A percentile compares a stretch with the other conserved stretches of the same genome.
These are phyloP conservation scores for Medakamo hakoo DNA, from an alignment of 139 green algal genomes.

Conservation along the genomic window DNA sequence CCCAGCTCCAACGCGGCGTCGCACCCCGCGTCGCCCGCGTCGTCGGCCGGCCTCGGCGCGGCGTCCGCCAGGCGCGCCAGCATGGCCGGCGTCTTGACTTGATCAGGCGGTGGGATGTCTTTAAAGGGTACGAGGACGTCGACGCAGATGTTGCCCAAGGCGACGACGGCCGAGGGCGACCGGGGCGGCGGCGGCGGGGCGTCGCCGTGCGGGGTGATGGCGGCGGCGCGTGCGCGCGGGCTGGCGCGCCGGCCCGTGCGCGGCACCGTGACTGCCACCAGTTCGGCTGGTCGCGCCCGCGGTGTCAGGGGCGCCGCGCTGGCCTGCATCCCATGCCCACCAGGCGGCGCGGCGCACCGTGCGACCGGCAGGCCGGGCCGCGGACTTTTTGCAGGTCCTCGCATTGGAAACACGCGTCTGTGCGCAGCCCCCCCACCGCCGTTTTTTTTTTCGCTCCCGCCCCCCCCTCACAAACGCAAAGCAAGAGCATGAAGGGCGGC, in stretches of 20 bases:
- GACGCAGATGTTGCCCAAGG: conserved; percentile 73
- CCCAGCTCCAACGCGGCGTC: conserved; percentile 44
- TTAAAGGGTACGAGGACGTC: conserved; percentile 51
- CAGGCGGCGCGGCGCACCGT: no score
- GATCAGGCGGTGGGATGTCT: conserved; percentile 27
- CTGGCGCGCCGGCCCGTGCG: neutral
- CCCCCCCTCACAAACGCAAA: no score
- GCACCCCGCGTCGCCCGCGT: conserved; percentile 5
- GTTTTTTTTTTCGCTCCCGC: no score
- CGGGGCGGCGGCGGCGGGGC: neutral
- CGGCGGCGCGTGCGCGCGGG: neutral
- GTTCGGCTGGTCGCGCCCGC: no score
- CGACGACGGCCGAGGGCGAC: conserved; percentile 45
- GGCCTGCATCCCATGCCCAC: no score
- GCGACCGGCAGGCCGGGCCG: no score
- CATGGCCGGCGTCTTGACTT: conserved; percentile 11
- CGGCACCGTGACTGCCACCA: no score
- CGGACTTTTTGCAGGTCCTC: no score
- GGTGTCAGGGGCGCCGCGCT: no score
- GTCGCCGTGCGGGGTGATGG: neutral
- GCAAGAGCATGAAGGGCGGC: no score
- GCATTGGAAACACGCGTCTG: no score
- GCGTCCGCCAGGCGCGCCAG: conserved; percentile 29
- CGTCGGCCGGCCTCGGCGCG: conserved; percentile 10
- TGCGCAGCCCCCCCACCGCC: no score